phyloP scores from a whole-genome alignment of 345 rosid species.

The Aquilaria malaccensis region DNA sequence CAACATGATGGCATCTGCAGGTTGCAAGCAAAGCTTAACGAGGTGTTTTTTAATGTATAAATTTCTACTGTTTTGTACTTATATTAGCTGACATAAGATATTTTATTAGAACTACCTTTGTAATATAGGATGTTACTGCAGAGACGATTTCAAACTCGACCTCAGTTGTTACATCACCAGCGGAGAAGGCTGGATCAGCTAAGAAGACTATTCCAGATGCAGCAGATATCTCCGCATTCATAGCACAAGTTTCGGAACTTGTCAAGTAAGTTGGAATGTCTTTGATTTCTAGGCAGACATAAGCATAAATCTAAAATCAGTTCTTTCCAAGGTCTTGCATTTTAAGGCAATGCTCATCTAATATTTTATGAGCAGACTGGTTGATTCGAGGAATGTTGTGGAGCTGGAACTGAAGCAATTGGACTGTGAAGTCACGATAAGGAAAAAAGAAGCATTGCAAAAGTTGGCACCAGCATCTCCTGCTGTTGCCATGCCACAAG shows the following conservation, averaged over 20 bases:
- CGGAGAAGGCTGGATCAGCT: slow-evolving; percentile 30
- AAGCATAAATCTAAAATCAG: background rate
- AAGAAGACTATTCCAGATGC: slow-evolving; percentile 45
- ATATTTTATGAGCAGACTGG: slow-evolving; percentile 51
- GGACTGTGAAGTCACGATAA: slow-evolving; percentile 71
- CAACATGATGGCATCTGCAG: slow-evolving; percentile 32
- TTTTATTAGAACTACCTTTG: background rate
- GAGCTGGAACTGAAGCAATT: slow-evolving; percentile 86
- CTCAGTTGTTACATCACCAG: slow-evolving; percentile 18
- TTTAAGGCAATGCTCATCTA: slow-evolving; percentile 6
- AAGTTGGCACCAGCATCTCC: slow-evolving; percentile 35
- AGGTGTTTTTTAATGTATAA: slow-evolving; percentile 35
- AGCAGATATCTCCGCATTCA: slow-evolving; percentile 56
- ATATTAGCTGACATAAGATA: background rate
- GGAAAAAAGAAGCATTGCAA: slow-evolving; percentile 84
- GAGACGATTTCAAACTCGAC: slow-evolving; percentile 47
- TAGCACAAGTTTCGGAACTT: slow-evolving; percentile 78
- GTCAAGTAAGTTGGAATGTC: slow-evolving; percentile 54
- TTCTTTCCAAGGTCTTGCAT: background rate
- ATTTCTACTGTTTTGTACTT: background rate
- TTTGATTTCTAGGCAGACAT: background rate
- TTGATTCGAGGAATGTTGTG: slow-evolving; percentile 79
- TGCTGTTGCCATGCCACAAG: slow-evolving; percentile 31
- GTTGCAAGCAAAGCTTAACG: slow-evolving; percentile 48
- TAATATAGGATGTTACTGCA: slow-evolving; percentile 34